Percentiles rank a stretch among this genome's conserved stretches.
These are phyloP conservation scores for Cafeteria roenbergensis DNA, from an alignment of 108 stramenopile genomes.

Conservation along the genomic window DNA sequence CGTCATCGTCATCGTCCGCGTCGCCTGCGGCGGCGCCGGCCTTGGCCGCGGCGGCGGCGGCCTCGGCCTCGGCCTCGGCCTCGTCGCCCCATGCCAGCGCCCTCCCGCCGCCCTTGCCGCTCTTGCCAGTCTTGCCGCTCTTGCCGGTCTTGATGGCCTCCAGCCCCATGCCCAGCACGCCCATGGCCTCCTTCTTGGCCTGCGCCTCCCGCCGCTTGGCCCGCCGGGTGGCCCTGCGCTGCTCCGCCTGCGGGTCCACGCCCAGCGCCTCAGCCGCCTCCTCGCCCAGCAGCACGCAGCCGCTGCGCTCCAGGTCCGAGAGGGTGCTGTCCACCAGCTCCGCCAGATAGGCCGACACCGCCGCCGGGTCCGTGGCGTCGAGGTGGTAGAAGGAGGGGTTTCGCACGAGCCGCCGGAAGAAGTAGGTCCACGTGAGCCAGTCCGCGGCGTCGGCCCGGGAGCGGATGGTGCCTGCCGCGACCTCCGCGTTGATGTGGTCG, in stretches of 20 bases:
- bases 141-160: not conserved
- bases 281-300: constrained; percentile 51
- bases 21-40: not conserved
- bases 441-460: constrained; percentile 63
- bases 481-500: constrained; percentile 89
- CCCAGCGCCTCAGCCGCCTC: constrained; percentile 26
- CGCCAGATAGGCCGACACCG: constrained; percentile 51
- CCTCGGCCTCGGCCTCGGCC: not conserved
- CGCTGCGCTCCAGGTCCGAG: constrained; percentile 50
- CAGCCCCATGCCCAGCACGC: too few species aligned
- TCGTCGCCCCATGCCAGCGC: not conserved
- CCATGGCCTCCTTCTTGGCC: too few species aligned
- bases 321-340: constrained; percentile 49
- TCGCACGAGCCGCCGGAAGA: constrained; percentile 65
- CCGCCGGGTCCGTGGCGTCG: constrained; percentile 39
- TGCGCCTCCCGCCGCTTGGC: too few species aligned
- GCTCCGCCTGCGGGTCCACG: not conserved
- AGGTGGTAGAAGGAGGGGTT: constrained; percentile 93
- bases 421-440: constrained; percentile 92
- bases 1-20: not conserved
- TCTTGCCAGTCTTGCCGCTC: too few species aligned
- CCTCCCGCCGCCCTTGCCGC: not conserved
- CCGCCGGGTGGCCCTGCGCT: too few species aligned
- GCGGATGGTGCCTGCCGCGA: constrained; percentile 62
- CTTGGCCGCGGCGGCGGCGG: not conserved